Conservation (phyloP, 2,329 filamentous ascomycete genomes). For the Huntiella moniliformis region DNA sequence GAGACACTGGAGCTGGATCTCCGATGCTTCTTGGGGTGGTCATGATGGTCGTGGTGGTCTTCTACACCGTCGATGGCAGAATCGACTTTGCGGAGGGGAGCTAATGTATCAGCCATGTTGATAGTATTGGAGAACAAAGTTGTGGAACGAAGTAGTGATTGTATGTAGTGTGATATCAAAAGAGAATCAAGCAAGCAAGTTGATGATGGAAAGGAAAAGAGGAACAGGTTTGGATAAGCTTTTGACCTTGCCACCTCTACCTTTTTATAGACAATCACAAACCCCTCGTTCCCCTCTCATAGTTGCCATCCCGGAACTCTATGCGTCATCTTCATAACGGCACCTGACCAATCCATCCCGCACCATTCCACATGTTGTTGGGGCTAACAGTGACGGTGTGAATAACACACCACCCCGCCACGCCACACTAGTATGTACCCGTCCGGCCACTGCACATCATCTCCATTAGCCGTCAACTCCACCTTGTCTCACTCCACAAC, state of each 20-base stretch:
- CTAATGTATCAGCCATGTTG: slow-evolving; percentile 23
- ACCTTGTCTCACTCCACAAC: not conserved
- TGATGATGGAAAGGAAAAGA: not conserved
- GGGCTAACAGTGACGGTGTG: not conserved
- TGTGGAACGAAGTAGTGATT: not conserved
- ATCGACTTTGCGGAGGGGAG: slow-evolving; percentile 68
- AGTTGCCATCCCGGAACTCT: not conserved
- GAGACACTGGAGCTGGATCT: slow-evolving; percentile 55
- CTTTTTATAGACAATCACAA: slow-evolving; percentile 1
- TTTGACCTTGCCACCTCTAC: not conserved
- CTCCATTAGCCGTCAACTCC: no score
- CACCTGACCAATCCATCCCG: not conserved
- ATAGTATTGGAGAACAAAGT: slow-evolving; percentile 4
- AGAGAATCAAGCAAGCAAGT: not conserved
- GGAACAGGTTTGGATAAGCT: not conserved
- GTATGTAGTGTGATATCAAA: slow-evolving; percentile 2
- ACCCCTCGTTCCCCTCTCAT: not conserved
- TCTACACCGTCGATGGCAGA: slow-evolving; percentile 65
- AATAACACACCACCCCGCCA: not conserved
- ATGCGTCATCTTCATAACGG: not conserved
- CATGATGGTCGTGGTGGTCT: slow-evolving; percentile 6
- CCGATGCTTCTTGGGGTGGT: slow-evolving; percentile 43
- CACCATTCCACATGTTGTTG: not conserved
- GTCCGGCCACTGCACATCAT: no score
- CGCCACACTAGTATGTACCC: no score